Conservation (phyloP, 2,329 filamentous ascomycete genomes). For the Colletotrichum melonis region DNA sequence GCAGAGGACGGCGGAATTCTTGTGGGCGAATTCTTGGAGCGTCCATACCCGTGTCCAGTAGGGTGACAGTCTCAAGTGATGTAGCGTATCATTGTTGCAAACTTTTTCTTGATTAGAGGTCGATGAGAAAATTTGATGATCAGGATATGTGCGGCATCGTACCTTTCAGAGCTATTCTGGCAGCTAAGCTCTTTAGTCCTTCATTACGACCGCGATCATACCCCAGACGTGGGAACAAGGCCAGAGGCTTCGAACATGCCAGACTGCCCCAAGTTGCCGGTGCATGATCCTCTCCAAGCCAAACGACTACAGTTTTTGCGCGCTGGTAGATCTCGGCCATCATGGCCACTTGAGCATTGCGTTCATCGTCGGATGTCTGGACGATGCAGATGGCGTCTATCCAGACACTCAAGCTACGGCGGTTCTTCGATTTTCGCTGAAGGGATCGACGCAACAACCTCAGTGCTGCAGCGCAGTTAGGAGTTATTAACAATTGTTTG, state of each 20-base stretch:
- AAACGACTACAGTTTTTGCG: neutral
- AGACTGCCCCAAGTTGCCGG: neutral
- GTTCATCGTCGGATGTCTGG: neutral
- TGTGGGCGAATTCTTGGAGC: neutral
- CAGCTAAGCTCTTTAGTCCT: neutral
- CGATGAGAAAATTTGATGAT: neutral
- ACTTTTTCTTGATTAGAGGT: neutral
- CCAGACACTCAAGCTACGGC: neutral
- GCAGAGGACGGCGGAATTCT: neutral
- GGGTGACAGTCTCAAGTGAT: neutral
- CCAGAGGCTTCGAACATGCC: neutral
- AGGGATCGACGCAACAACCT: neutral
- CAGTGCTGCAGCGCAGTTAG: neutral
- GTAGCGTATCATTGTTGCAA: neutral
- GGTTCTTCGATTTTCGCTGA: neutral
- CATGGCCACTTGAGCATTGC: neutral
- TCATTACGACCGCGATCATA: neutral
- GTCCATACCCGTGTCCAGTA: neutral
- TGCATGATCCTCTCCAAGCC: neutral
- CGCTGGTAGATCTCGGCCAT: neutral
- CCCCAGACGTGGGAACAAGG: neutral
- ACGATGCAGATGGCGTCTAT: neutral
- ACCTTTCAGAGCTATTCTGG: neutral
- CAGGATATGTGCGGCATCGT: neutral
- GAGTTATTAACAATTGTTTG: neutral